Conservation (phyloP, 768 basidiomycete species). For the Artomyces pyxidatus region DNA sequence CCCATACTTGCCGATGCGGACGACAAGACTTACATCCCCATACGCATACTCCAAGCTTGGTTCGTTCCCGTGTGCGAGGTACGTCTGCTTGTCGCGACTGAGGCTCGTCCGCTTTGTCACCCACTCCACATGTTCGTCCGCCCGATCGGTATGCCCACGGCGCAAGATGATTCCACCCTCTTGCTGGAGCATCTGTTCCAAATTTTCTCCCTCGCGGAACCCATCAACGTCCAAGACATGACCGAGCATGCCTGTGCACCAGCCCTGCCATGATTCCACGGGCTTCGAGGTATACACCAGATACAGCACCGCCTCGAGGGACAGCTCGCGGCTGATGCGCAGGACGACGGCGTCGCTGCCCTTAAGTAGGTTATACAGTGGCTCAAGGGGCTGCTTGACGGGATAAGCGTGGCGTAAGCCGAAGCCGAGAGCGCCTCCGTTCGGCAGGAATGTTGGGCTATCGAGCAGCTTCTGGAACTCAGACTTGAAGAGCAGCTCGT, state of each 20-base stretch:
- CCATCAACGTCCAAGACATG: too few species aligned
- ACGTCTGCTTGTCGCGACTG: neutral
- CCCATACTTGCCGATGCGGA: conserved; percentile 1
- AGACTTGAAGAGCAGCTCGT: conserved; percentile 8
- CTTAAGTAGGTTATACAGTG: conserved; percentile 2
- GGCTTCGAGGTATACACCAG: neutral
- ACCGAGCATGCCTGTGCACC: too few species aligned
- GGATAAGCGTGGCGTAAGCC: conserved; percentile 32
- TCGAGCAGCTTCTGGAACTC: conserved; percentile 23
- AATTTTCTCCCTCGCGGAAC: too few species aligned
- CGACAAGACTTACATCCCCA: conserved; percentile 2
- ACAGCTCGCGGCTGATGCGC: neutral
- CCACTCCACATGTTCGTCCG: conserved; percentile 1
- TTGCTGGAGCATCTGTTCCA: neutral
- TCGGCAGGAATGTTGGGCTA: conserved; percentile 27
- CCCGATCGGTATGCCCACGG: neutral
- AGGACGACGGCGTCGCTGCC: neutral
- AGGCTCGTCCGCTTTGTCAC: neutral
- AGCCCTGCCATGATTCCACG: too few species aligned
- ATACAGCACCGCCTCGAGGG: conserved; percentile 1
- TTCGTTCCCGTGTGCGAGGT: neutral
- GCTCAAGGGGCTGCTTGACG: conserved; percentile 7
- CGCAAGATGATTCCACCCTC: neutral
- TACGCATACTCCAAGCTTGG: neutral
- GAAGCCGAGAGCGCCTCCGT: conserved; percentile 34